Conservation (phyloP, 2,329 filamentous ascomycete genomes). For the Trichoderma sp. region DNA sequence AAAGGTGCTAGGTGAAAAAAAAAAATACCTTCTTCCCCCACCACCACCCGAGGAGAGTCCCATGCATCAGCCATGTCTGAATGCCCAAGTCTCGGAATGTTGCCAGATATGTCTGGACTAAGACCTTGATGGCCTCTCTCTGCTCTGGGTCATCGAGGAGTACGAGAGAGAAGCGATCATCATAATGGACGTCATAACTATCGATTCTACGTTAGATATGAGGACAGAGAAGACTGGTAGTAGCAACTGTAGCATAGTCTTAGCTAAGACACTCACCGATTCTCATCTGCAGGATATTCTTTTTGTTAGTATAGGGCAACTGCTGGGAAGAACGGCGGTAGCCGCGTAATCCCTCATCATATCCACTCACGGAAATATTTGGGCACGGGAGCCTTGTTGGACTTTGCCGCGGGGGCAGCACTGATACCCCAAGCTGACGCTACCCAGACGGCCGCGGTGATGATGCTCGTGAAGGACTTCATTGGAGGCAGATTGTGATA, state of each 20-base stretch:
- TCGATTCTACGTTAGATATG: neutral
- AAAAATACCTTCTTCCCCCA: constrained; percentile 59
- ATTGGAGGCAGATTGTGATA: neutral
- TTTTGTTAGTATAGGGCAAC: neutral
- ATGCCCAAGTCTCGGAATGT: constrained; percentile 63
- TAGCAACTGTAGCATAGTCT: neutral
- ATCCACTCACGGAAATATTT: constrained; percentile 28
- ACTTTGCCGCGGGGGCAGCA: constrained; percentile 2
- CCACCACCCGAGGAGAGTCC: constrained; percentile 85
- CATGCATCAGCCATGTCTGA: constrained; percentile 81
- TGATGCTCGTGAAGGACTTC: neutral
- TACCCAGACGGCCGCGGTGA: neutral
- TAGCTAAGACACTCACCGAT: neutral
- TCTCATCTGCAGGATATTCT: neutral
- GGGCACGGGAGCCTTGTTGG: constrained; percentile 17
- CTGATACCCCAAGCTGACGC: neutral
- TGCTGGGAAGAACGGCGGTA: neutral
- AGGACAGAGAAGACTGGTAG: neutral
- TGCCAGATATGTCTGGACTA: constrained; percentile 69
- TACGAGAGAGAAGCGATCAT: constrained; percentile 38
- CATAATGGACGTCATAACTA: constrained; percentile 34
- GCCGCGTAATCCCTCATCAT: neutral
- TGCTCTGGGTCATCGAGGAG: constrained; percentile 53
- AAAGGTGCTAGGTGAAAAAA: constrained; percentile 22
- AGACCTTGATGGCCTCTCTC: constrained; percentile 57